Base-by-base conservation (phyloP, 345 rosid species). In the Aquilaria malaccensis region DNA sequence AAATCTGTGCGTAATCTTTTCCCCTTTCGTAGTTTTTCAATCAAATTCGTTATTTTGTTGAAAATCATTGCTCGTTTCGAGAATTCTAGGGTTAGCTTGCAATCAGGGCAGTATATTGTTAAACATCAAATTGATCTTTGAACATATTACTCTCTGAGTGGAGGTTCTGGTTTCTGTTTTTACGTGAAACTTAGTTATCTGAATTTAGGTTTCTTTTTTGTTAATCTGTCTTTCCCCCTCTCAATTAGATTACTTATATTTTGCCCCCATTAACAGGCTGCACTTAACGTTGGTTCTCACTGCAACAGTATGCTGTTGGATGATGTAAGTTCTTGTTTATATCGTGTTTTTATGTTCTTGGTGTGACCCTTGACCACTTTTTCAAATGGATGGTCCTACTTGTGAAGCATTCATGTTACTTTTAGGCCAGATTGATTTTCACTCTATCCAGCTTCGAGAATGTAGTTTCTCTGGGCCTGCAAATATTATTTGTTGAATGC, bases 241-340 rank as follows among this genome's bases (percentile, higher is more conserved):
- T 52, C 55, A 2, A 22, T 22, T 22, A 37, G 7, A 2, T 1
- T 37, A 3, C 43, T 37, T 4, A 37, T 37, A 9, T 2, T 57
- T 51, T 72, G 9, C 58, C 55, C 71, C 58, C 12, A 67, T 46
- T 29, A 74, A 75, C 88, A 93, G 97, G 81, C 58, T 93, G 32
- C 97, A 85, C 72, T 71, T 89, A 58, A 93, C 98, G 53, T 78
- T 93, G 91, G 88, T 93, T 62, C 71, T 89, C 53, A 93, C 98
- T n/a, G 96, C 98, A 14, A 85, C 96, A 43, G 85, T 87, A 62
- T 87, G 96, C 72, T 93, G 98, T 72, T 87, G 97, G 98, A 89
- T 93, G 97, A 93, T 93, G 98, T 93, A 80, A 78, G 92, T 78
- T 4, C 43, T 37, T 58, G 52, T 58, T 37, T 37, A 37, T 37